Conservation (phyloP, 345 rosid genomes). For the Raphanus raphanistrum region DNA sequence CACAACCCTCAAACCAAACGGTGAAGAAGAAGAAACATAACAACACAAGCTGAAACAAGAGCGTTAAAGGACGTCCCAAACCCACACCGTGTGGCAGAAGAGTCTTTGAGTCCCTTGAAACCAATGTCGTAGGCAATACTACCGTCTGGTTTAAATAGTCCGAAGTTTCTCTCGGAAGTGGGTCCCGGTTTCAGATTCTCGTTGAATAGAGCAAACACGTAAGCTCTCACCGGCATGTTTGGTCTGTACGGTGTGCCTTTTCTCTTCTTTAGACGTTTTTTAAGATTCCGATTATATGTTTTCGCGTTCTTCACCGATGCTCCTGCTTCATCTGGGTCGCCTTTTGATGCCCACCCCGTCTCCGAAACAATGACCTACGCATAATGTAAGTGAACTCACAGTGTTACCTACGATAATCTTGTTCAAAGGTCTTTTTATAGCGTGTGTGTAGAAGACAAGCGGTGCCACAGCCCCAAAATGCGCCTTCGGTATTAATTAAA, state of each 20-base stretch:
- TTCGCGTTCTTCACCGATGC: slow-evolving; percentile 62
- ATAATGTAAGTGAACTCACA: background rate
- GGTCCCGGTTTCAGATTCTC: slow-evolving; percentile 27
- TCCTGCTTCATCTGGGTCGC: slow-evolving; percentile 75
- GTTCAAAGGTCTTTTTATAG: background rate
- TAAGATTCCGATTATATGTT: slow-evolving; percentile 63
- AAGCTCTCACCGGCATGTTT: slow-evolving; percentile 57
- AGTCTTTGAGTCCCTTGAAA: slow-evolving; percentile 61
- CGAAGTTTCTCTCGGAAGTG: slow-evolving; percentile 90
- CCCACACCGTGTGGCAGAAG: slow-evolving; percentile 44
- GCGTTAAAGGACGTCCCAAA: slow-evolving; percentile 13
- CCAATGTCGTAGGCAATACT: slow-evolving; percentile 78
- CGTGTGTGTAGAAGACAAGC: background rate
- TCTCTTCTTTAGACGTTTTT: slow-evolving; percentile 57
- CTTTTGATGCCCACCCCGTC: slow-evolving; percentile 93
- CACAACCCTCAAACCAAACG: slow-evolving; percentile 10
- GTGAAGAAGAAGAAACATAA: slow-evolving; percentile 27
- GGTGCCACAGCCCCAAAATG: no score
- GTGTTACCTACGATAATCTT: background rate
- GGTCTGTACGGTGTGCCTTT: slow-evolving; percentile 93
- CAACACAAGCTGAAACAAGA: slow-evolving; percentile 17
- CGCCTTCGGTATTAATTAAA: no score
- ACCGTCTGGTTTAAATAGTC: slow-evolving; percentile 89
- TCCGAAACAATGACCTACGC: slow-evolving; percentile 76
- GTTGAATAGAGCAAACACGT: slow-evolving; percentile 78